These are phyloP conservation scores for Byssochlamys sp. DNA, from an alignment of 2,329 filamentous ascomycete genomes.

Conservation along the genomic window DNA sequence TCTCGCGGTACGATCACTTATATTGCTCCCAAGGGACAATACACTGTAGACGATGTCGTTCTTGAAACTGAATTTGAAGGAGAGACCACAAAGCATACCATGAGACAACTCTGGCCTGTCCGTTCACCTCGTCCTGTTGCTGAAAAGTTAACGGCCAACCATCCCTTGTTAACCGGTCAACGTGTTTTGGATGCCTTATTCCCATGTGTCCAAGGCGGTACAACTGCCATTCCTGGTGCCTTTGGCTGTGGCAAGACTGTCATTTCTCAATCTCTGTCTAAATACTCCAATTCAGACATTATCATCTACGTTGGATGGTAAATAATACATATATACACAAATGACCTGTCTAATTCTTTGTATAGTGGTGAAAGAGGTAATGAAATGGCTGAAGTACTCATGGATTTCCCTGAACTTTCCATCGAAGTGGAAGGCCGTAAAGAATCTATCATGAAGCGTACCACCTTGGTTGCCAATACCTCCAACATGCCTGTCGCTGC, in stretches of 20 bases:
- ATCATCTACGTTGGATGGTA: conserved; percentile 99
- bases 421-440: conserved; percentile 89
- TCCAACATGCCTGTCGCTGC: conserved; percentile 99
- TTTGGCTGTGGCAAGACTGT: conserved; percentile 99
- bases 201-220: conserved; percentile 91
- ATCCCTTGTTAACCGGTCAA: conserved; percentile 92
- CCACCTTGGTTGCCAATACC: conserved; percentile 94
- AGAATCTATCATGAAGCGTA: conserved; percentile 99
- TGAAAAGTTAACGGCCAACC: conserved; percentile 80
- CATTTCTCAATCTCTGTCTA: conserved; percentile 95
- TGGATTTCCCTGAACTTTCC: conserved; percentile 94
- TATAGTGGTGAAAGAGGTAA: conserved; percentile 87
- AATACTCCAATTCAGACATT: conserved; percentile 98
- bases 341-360: no score
- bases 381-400: conserved; percentile 98
- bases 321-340: no score
- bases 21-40: conserved; percentile 79
- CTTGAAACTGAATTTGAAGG: conserved; percentile 95
- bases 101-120: conserved; percentile 99
- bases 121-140: conserved; percentile 85
- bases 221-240: conserved; percentile 92
- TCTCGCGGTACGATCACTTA: conserved; percentile 85
- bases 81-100: conserved; percentile 83
- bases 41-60: conserved; percentile 87
- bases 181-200: conserved; percentile 92